phyloP scores from a whole-genome alignment of 345 rosid genomes.

The Euphorbia peplus region DNA sequence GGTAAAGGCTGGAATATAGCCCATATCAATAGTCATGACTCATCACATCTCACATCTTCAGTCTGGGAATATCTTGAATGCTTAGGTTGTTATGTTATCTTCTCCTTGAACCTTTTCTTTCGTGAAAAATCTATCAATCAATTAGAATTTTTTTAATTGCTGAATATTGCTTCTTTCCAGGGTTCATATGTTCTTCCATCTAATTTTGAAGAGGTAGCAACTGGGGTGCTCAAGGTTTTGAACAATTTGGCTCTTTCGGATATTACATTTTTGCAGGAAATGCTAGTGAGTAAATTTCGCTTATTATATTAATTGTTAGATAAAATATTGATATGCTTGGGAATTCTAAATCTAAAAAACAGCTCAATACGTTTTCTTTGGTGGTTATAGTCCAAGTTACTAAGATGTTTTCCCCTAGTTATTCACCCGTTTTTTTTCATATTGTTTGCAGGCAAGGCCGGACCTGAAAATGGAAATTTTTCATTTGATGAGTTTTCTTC shows the following conservation, averaged over 20 bases:
- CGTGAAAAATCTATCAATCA: background rate
- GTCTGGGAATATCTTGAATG: background rate
- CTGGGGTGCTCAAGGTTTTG: constrained; percentile 69
- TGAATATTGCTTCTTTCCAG: constrained; percentile 33
- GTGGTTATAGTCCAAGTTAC: background rate
- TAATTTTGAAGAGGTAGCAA: constrained; percentile 73
- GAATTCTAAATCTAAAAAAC: background rate
- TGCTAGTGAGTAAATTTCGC: constrained; percentile 49
- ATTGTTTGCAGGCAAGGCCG: constrained; percentile 55
- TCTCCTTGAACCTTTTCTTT: background rate
- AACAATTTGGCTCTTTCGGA: constrained; percentile 71
- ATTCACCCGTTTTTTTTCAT: constrained; percentile 5
- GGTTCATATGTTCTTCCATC: constrained; percentile 59
- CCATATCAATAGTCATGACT: background rate
- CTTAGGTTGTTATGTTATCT: background rate
- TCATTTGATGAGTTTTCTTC: constrained; percentile 73
- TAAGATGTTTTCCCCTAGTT: background rate
- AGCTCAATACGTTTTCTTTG: background rate
- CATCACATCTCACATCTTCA: too few species aligned
- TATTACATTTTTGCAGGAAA: constrained; percentile 52
- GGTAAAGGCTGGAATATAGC: too few species aligned
- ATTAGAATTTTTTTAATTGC: background rate
- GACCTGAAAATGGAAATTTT: constrained; percentile 77
- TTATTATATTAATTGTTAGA: constrained; percentile 1
- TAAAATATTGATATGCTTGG: constrained; percentile 9